phyloP scores from a whole-genome alignment of 495 filamentous ascomycete species.

The Ramalina peruviana region DNA sequence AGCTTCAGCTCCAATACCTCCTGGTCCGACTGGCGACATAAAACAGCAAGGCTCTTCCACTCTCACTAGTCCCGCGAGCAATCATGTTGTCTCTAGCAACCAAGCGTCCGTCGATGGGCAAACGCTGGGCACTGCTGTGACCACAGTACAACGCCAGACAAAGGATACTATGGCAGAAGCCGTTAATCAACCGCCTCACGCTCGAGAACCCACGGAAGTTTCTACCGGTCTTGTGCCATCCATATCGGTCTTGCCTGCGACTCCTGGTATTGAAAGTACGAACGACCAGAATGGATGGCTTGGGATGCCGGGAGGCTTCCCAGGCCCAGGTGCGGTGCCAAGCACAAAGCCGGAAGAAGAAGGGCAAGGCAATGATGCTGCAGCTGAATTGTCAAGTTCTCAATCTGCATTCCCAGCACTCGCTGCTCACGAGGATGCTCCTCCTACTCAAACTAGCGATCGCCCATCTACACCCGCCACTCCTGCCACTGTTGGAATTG shows the following conservation, averaged over 20 bases:
- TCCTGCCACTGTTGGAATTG: slow-evolving; percentile 25
- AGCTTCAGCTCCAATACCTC: not conserved
- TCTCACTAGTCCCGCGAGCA: too few relatives aligned
- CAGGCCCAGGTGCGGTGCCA: not conserved
- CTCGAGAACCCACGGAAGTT: slow-evolving; percentile 1
- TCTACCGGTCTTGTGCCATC: slow-evolving; percentile 21
- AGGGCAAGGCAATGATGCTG: too few relatives aligned
- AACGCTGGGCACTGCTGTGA: not conserved
- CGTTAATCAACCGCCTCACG: not conserved
- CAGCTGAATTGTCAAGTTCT: not conserved
- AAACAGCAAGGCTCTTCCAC: too few relatives aligned
- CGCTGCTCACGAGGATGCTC: not conserved
- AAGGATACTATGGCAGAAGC: not conserved
- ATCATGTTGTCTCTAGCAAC: too few relatives aligned
- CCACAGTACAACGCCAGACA: not conserved
- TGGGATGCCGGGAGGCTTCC: slow-evolving; percentile 25
- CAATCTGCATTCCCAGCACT: not conserved
- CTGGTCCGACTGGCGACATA: too few relatives aligned
- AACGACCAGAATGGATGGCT: slow-evolving; percentile 19
- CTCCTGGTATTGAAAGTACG: slow-evolving; percentile 28
- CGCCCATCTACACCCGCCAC: slow-evolving; percentile 16
- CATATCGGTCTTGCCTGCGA: slow-evolving; percentile 34
- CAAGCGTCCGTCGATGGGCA: not conserved
- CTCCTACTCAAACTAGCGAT: not conserved
- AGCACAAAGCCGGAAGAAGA: not conserved